phyloP scores from a whole-genome alignment of 495 filamentous ascomycete species.

The Hypoxylon fragiforme region DNA sequence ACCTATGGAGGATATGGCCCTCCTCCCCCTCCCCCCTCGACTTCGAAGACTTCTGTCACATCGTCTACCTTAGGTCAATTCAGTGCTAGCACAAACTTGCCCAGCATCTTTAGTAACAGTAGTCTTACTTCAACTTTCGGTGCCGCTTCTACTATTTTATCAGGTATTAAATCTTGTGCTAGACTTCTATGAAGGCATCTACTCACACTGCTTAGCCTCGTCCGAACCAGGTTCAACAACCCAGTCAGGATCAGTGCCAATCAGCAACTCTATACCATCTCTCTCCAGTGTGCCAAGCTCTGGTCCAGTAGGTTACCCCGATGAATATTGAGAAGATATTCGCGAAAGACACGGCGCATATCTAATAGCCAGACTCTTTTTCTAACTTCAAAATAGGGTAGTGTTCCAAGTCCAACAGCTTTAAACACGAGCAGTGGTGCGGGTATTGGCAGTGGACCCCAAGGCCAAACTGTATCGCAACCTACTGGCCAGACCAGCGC shows the following conservation, averaged over 20 bases:
- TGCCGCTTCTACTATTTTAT: not conserved
- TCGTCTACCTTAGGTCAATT: constrained; percentile 10
- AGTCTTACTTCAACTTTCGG: constrained; percentile 3
- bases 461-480: constrained; percentile 1
- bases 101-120: not conserved
- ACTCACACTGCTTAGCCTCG: constrained; percentile 14
- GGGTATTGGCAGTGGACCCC: not conserved
- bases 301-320: constrained; percentile 12
- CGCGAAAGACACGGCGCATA: too few relatives aligned
- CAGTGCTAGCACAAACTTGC: not conserved
- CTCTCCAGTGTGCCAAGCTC: constrained; percentile 1
- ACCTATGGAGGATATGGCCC: constrained; percentile 50
- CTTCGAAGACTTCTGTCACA: constrained; percentile 16
- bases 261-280: not conserved
- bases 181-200: not conserved
- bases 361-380: too few relatives aligned
- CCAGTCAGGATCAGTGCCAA: not conserved
- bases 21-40: constrained; percentile 37
- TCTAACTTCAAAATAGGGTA: constrained; percentile 10
- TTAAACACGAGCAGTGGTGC: not conserved
- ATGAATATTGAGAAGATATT: not conserved
- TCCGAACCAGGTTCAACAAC: constrained; percentile 2
- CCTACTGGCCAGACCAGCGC: not conserved
- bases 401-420: not conserved
- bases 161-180: constrained; percentile 8